A percentile compares a stretch with the other conserved stretches of the same genome.
Conservation (phyloP, 345 rosid species). For the Boechera divaricarpa region DNA sequence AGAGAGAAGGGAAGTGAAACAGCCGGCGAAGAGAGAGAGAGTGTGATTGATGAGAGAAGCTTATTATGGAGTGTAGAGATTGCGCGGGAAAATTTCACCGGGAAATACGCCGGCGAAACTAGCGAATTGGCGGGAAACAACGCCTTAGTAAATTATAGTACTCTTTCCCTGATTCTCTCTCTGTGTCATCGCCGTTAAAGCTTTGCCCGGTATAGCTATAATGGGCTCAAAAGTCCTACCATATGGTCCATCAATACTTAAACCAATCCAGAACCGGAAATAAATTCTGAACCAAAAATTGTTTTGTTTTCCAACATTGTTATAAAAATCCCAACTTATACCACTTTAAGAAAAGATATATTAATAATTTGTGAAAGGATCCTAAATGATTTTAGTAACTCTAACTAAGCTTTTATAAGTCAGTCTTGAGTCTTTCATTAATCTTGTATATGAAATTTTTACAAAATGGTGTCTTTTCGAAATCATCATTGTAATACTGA, state of each 20-base stretch:
- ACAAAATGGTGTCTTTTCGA: too few relatives aligned
- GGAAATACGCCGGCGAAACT: constrained; percentile 40
- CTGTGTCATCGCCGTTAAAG: constrained; percentile 14
- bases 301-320: background rate
- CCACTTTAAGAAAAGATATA: background rate
- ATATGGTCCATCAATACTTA: too few relatives aligned
- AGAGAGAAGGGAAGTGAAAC: constrained; percentile 2
- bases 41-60: background rate
- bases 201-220: background rate
- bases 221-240: too few relatives aligned
- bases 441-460: too few relatives aligned
- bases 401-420: too few relatives aligned
- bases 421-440: too few relatives aligned
- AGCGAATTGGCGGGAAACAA: constrained; percentile 47
- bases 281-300: background rate
- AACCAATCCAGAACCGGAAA: background rate
- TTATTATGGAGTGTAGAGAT: constrained; percentile 16
- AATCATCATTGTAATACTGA: background rate
- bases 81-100: constrained; percentile 44
- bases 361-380: background rate
- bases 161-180: background rate
- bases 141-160: constrained; percentile 2
- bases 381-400: background rate
- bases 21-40: background rate
- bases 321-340: background rate